Percentiles rank a stretch among this genome's conserved stretches.
phyloP scores from a whole-genome alignment of 148 eudicot genomes.

The Chenopodium suecicum region DNA sequence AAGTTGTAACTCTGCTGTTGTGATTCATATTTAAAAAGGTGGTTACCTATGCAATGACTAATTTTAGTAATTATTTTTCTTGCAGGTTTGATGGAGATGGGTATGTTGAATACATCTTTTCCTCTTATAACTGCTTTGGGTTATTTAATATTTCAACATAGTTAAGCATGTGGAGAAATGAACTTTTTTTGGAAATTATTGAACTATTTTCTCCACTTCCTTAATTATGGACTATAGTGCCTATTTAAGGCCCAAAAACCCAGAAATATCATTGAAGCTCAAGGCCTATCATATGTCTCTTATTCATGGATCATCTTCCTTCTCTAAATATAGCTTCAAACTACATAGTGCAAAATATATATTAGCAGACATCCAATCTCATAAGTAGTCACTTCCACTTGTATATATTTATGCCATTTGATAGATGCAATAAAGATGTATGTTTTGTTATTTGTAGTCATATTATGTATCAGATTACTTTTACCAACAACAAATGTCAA shows the following conservation, averaged over 20 bases:
- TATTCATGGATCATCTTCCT: not conserved
- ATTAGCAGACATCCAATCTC: not conserved
- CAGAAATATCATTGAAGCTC: not conserved
- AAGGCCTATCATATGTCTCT: not conserved
- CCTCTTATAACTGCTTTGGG: not conserved
- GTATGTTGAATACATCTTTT: conserved; percentile 42
- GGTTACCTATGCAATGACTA: not conserved
- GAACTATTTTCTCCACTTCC: too few relatives aligned
- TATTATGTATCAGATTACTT: not conserved
- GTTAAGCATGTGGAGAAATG: not conserved
- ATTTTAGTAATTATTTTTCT: not conserved
- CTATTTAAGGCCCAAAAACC: not conserved
- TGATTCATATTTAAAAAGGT: not conserved
- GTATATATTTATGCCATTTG: not conserved
- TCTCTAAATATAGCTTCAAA: not conserved
- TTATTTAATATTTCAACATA: too few relatives aligned
- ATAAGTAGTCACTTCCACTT: not conserved
- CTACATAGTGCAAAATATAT: not conserved
- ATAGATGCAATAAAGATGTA: not conserved
- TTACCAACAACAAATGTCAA: not conserved
- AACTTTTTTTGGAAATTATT: too few relatives aligned
- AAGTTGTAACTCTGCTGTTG: not conserved
- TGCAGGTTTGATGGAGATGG: conserved; percentile 99
- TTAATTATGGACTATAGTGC: not conserved
- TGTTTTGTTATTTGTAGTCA: not conserved